phyloP scores from a whole-genome alignment of 768 basidiomycete genomes.

The Lepiota subincarnata region DNA sequence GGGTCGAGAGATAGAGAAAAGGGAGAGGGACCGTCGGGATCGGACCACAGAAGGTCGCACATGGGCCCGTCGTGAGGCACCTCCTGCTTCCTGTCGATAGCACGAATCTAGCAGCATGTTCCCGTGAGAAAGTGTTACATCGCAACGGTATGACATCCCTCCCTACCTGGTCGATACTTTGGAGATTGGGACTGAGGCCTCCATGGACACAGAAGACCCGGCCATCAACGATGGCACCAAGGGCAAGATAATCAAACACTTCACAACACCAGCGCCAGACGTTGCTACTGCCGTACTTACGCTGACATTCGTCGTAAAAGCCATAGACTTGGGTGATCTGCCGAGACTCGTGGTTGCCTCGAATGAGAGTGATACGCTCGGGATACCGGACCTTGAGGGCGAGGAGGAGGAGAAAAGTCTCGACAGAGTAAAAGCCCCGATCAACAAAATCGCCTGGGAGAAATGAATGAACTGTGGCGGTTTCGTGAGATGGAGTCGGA shows the following conservation, averaged over 20 bases:
- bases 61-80: slow-evolving; percentile 98
- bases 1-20: slow-evolving; percentile 17
- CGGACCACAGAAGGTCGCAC: slow-evolving; percentile 99
- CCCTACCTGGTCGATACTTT: slow-evolving; percentile 80
- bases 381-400: slow-evolving; percentile 97
- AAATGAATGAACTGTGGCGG: slow-evolving; percentile 1
- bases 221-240: slow-evolving; percentile 96
- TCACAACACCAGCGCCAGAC: slow-evolving; percentile 99
- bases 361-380: slow-evolving; percentile 93
- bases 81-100: slow-evolving; percentile 94
- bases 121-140: slow-evolving; percentile 12
- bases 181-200: slow-evolving; percentile 86
- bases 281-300: slow-evolving; percentile 90
- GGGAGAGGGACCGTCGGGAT: slow-evolving; percentile 81
- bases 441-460: slow-evolving; percentile 92
- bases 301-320: slow-evolving; percentile 94
- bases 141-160: slow-evolving; percentile 14
- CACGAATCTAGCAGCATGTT: slow-evolving; percentile 62
- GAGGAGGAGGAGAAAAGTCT: slow-evolving; percentile 91
- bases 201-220: slow-evolving; percentile 97
- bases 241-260: slow-evolving; percentile 94
- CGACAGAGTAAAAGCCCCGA: slow-evolving; percentile 94
- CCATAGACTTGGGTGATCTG: slow-evolving; percentile 97
- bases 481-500: slow-evolving; percentile 13
- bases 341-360: slow-evolving; percentile 96